phyloP scores from a whole-genome alignment of 2,329 filamentous ascomycete species.

The Cordyceps farinosa region DNA sequence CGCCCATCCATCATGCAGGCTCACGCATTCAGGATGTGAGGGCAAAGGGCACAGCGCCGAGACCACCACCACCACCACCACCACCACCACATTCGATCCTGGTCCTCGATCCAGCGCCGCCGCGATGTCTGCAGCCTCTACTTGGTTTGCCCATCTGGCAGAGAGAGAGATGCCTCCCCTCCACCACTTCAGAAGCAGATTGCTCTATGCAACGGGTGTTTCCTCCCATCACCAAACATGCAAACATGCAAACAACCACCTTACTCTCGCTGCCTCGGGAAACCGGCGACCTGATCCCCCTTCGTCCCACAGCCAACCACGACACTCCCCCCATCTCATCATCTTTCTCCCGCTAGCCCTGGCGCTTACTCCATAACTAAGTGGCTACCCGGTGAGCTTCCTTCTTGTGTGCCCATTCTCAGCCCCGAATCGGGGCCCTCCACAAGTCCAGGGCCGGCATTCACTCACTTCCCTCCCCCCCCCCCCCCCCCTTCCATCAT shows the following conservation, averaged over 20 bases:
- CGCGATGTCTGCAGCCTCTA: too few relatives aligned
- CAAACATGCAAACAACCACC: background rate
- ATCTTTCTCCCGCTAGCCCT: slow-evolving; percentile 1
- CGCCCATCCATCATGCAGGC: background rate
- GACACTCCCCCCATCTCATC: background rate
- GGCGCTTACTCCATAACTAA: slow-evolving; percentile 11
- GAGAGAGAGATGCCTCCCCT: background rate
- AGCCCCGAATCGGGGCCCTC: background rate
- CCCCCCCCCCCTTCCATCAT: background rate
- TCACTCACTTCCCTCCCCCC: too few relatives aligned
- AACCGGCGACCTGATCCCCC: background rate
- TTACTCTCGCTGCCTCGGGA: background rate
- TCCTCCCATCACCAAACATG: background rate
- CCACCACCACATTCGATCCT: too few relatives aligned
- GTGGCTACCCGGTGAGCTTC: background rate
- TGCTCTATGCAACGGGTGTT: background rate
- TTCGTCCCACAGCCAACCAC: background rate
- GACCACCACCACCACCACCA: too few relatives aligned
- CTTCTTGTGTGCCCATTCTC: background rate
- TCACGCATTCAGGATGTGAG: too few relatives aligned
- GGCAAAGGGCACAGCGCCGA: too few relatives aligned
- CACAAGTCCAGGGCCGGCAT: too few relatives aligned
- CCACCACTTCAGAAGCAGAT: background rate
- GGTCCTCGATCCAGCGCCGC: background rate
- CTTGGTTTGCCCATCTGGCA: background rate